Evolutionary conservation across 2,329 filamentous ascomycete species (phyloP).

Genomic region (Exophiala sp.): DNA sequence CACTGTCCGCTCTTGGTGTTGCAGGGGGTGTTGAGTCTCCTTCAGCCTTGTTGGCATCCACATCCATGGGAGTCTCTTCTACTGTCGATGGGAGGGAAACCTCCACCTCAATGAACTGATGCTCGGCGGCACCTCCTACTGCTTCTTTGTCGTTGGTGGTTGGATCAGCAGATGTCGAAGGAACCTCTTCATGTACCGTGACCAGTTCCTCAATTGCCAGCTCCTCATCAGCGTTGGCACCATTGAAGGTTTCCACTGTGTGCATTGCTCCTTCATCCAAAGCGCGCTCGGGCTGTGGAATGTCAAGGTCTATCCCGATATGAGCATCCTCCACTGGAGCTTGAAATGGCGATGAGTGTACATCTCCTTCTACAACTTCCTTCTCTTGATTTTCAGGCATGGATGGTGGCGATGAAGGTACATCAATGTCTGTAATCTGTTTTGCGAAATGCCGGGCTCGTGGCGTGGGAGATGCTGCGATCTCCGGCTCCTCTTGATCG

Average conservation of each 20-base stretch:
- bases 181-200: background rate
- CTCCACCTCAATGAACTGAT: background rate
- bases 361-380: slow-evolving; percentile 1
- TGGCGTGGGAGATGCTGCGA: slow-evolving; percentile 28
- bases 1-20: slow-evolving; percentile 30
- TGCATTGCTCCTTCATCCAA: background rate
- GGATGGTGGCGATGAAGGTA: slow-evolving; percentile 29
- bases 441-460: slow-evolving; percentile 20
- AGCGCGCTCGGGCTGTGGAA: slow-evolving; percentile 1
- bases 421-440: slow-evolving; percentile 23
- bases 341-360: slow-evolving; percentile 20
- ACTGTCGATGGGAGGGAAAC: background rate
- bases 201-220: background rate
- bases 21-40: background rate
- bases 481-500: slow-evolving; percentile 20
- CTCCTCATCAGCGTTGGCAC: background rate
- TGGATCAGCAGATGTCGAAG: background rate
- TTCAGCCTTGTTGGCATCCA: background rate
- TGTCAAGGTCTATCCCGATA: slow-evolving; percentile 11
- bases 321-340: slow-evolving; percentile 8
- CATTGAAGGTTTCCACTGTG: background rate
- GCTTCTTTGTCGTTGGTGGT: too few species aligned
- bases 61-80: background rate
- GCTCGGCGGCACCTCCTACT: too few species aligned
- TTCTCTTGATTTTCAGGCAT: slow-evolving; percentile 17